phyloP scores from a whole-genome alignment of 257 asterid species.

The Solanum neorickii region DNA sequence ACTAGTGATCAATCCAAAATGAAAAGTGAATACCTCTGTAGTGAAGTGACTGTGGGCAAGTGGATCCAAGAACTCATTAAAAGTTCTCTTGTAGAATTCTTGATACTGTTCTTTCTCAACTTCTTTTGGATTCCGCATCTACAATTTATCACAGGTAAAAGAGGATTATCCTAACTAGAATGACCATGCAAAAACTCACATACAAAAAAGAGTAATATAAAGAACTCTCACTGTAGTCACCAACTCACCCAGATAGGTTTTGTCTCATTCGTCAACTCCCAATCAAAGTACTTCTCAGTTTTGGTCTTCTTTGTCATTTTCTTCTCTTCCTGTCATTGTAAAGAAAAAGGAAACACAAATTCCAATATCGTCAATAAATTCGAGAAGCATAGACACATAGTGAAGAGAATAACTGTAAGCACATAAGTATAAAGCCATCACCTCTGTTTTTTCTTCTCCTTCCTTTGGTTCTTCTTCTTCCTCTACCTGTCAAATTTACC shows the following conservation, averaged over 20 bases:
- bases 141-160: not conserved
- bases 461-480: slow-evolving; percentile 93
- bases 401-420: not conserved
- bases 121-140: slow-evolving; percentile 96
- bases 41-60: slow-evolving; percentile 78
- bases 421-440: slow-evolving; percentile 10
- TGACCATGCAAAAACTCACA: not conserved
- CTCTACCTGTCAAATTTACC: slow-evolving; percentile 59
- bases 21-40: slow-evolving; percentile 58
- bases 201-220: not conserved
- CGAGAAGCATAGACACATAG: not conserved
- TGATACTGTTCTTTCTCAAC: slow-evolving; percentile 86
- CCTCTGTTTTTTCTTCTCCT: slow-evolving; percentile 87
- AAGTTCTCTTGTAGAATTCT: slow-evolving; percentile 90
- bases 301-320: slow-evolving; percentile 65
- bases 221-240: not conserved
- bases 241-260: slow-evolving; percentile 92
- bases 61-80: slow-evolving; percentile 92
- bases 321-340: slow-evolving; percentile 54
- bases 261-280: slow-evolving; percentile 93
- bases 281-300: slow-evolving; percentile 95
- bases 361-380: not conserved
- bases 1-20: not conserved
- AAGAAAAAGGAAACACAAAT: not conserved
- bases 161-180: not conserved